These are phyloP conservation scores for Schizophyllum commune DNA, from an alignment of 1,284 basidiomycete genomes.

Conservation along the genomic window DNA sequence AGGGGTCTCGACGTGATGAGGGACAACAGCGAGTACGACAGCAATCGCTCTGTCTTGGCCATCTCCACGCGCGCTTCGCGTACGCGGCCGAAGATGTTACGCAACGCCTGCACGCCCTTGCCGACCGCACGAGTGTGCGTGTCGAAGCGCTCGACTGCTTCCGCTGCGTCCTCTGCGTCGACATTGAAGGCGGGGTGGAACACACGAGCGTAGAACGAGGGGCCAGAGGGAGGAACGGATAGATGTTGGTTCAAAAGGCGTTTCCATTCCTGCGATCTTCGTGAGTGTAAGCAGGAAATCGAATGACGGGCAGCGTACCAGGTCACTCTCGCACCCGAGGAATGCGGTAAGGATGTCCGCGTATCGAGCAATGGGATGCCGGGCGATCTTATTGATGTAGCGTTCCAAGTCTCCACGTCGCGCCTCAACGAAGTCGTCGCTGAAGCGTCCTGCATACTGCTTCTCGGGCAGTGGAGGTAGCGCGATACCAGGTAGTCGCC, in stretches of 20 bases:
- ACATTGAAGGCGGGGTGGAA: slow-evolving; percentile 83
- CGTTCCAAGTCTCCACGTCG: slow-evolving; percentile 72
- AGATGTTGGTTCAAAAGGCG: slow-evolving; percentile 54
- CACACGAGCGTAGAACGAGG: slow-evolving; percentile 70
- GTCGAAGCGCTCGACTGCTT: slow-evolving; percentile 53
- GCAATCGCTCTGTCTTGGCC: slow-evolving; percentile 61
- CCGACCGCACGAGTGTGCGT: slow-evolving; percentile 57
- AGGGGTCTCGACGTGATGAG: slow-evolving; percentile 63
- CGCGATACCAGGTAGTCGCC: slow-evolving; percentile 65
- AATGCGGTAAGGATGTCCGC: slow-evolving; percentile 80
- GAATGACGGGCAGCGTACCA: slow-evolving; percentile 33
- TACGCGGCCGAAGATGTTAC: slow-evolving; percentile 51
- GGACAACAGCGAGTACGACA: slow-evolving; percentile 64
- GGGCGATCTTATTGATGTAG: slow-evolving; percentile 62
- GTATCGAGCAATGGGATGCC: slow-evolving; percentile 75
- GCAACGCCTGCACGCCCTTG: slow-evolving; percentile 58
- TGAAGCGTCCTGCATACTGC: slow-evolving; percentile 75
- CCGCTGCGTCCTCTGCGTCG: slow-evolving; percentile 59
- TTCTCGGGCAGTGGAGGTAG: slow-evolving; percentile 80
- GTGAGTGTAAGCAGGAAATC: neutral
- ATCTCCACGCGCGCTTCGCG: slow-evolving; percentile 70
- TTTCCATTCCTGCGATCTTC: slow-evolving; percentile 57
- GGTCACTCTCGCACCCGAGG: slow-evolving; percentile 64
- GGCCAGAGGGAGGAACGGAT: slow-evolving; percentile 51
- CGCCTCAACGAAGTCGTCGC: slow-evolving; percentile 74